Base-by-base conservation (phyloP, 495 filamentous ascomycete genomes). In the Darksidea phi region DNA sequence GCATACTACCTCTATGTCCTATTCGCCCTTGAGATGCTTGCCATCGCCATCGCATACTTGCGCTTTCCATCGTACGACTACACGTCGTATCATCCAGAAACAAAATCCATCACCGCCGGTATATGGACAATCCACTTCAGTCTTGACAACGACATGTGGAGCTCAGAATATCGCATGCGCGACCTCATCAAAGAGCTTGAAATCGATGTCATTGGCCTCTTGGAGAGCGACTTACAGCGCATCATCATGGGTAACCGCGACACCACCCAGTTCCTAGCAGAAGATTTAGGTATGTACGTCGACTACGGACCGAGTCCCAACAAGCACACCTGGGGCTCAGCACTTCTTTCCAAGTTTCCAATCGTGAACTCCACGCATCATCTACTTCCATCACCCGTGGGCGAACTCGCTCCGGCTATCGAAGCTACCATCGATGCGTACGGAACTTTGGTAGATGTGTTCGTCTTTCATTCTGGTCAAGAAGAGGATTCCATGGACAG, bases 181-280 rank as follows among this genome's bases (percentile, higher is more conserved):
- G 85, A 95, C 76, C 76, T 96, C 10, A 88, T 99, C 69, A 88
- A 90, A 67, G 94, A 97, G 70, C 77, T 96, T 17, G 95, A 99
- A 73, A 76, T 99, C 38, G 95, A 99, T 69, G 89, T 99, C 43
- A 83, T 99, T 57, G 95, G 95, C 41, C 83, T 99, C 43, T 80
- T 99, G 34, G 95, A 99, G 71, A 88, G 87, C 0, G 95, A 99
- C 73, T 82, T 91, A 49, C 95, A 99, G 75, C 88, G 94, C 62
- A 94, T 99, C 75, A 97, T 99, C 78, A 99, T 99, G 95, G 95
- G 95, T 54, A 99, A 97, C 76, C 89, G 93, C 67, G 95, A 99
- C 73, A 87, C 89, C 48, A 96, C 95, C 13, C 94, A 97, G 73
- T 92, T 89, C 74, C 82, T 99, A 34, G 92, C 95, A 24, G 94